A percentile compares a stretch with the other conserved stretches of the same genome.
These are phyloP conservation scores for Pseudogymnoascus sp. DNA, from an alignment of 2,329 filamentous ascomycete species.

Conservation along the genomic window DNA sequence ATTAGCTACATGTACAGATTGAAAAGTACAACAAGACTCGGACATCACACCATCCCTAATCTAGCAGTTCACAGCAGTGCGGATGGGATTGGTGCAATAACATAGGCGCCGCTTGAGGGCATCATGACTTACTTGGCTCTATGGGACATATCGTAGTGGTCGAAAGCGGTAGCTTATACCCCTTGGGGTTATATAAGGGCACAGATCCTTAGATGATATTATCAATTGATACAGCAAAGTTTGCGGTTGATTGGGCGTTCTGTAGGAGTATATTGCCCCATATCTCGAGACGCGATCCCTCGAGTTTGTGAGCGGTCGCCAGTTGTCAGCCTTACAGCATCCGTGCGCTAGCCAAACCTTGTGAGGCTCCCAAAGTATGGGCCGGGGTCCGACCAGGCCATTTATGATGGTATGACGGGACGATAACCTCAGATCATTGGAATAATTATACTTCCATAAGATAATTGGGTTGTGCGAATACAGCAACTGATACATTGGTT, in stretches of 20 bases:
- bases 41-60: background rate
- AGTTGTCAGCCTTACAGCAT: constrained; percentile 6
- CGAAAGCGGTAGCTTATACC: constrained; percentile 6
- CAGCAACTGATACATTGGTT: background rate
- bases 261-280: background rate
- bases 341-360: background rate
- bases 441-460: background rate
- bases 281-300: constrained; percentile 3
- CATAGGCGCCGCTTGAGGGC: background rate
- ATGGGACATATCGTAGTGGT: constrained; percentile 8
- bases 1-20: constrained; percentile 13
- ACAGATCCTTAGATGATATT: constrained; percentile 2
- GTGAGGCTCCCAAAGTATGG: constrained; percentile 5
- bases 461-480: background rate
- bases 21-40: background rate
- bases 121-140: background rate
- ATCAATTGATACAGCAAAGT: background rate
- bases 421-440: background rate
- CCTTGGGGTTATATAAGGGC: constrained; percentile 4
- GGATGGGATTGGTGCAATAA: background rate
- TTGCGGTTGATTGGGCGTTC: background rate
- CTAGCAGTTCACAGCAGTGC: background rate
- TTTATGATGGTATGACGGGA: background rate
- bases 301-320: constrained; percentile 6
- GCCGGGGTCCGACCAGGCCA: background rate